phyloP scores from a whole-genome alignment of 1,284 basidiomycete species.

The Rhodotorula sp. region DNA sequence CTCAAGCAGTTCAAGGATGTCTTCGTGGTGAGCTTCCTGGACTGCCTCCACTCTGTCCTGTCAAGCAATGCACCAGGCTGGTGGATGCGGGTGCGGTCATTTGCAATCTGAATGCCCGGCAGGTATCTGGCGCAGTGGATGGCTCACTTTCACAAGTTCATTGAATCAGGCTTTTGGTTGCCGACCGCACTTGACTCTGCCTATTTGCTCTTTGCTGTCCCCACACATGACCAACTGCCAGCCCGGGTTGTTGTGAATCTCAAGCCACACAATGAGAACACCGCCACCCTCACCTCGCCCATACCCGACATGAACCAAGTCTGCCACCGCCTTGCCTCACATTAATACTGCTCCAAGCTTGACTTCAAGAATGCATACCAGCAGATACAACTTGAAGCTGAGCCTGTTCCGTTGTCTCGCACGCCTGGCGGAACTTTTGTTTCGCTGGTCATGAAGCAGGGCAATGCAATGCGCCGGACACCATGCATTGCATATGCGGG shows the following conservation, averaged over 20 bases:
- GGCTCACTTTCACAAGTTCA: constrained; percentile 10
- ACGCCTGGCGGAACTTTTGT: constrained; percentile 44
- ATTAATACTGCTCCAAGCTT: constrained; percentile 45
- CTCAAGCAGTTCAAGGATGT: constrained; percentile 4
- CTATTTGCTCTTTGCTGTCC: constrained; percentile 12
- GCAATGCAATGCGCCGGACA: constrained; percentile 49
- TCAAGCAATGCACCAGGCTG: constrained; percentile 10
- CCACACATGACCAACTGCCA: constrained; percentile 6
- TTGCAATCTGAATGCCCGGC: constrained; percentile 5
- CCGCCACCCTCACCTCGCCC: constrained; percentile 49
- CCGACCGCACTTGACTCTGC: constrained; percentile 12
- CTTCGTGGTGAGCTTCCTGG: constrained; percentile 10
- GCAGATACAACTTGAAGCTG: constrained; percentile 41
- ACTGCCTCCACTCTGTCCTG: constrained; percentile 6
- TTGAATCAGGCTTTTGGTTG: constrained; percentile 10
- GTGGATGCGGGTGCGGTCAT: not conserved
- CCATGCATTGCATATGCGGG: constrained; percentile 50
- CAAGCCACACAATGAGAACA: constrained; percentile 49
- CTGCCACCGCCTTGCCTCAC: constrained; percentile 41
- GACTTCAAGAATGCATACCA: constrained; percentile 48
- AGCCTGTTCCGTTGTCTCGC: constrained; percentile 44
- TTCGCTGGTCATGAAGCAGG: constrained; percentile 49
- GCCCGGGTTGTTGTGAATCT: constrained; percentile 24
- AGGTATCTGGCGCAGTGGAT: constrained; percentile 4
- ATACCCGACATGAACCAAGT: constrained; percentile 51